Evolutionary conservation across 768 basidiomycete species (phyloP).

Genomic region (Termitomyces sp.): DNA sequence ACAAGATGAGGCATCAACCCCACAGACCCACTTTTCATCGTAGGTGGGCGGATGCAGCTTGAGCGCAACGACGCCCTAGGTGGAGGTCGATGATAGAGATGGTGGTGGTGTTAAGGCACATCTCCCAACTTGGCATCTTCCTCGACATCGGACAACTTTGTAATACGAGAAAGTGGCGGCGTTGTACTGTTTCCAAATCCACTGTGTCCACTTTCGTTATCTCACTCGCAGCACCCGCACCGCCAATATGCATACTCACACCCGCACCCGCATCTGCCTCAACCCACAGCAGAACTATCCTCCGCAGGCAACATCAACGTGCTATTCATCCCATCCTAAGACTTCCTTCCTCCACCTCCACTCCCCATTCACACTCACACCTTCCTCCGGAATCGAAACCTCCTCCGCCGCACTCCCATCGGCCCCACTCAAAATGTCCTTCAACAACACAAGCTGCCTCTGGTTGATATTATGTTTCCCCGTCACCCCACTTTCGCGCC

Average conservation of each 20-base stretch:
- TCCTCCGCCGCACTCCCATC: too few species aligned
- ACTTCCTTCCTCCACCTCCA: too few species aligned
- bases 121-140: constrained; percentile 40
- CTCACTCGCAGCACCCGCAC: too few species aligned
- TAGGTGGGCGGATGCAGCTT: constrained; percentile 24
- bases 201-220: constrained; percentile 6
- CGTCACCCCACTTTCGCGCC: too few species aligned
- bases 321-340: too few species aligned
- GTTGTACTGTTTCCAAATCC: constrained; percentile 7
- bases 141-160: constrained; percentile 72
- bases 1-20: constrained; percentile 60
- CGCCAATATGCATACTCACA: too few species aligned
- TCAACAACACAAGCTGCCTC: constrained; percentile 71
- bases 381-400: too few species aligned
- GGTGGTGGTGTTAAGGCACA: background rate
- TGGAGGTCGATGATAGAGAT: background rate
- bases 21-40: constrained; percentile 52
- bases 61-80: constrained; percentile 22
- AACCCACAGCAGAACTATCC: too few species aligned
- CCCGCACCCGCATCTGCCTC: too few species aligned
- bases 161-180: constrained; percentile 36
- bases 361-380: too few species aligned
- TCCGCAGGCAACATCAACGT: too few species aligned
- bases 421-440: constrained; percentile 49
- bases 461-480: too few species aligned